Conservation (phyloP, 768 basidiomycete genomes). For the Termitomyces sp. region DNA sequence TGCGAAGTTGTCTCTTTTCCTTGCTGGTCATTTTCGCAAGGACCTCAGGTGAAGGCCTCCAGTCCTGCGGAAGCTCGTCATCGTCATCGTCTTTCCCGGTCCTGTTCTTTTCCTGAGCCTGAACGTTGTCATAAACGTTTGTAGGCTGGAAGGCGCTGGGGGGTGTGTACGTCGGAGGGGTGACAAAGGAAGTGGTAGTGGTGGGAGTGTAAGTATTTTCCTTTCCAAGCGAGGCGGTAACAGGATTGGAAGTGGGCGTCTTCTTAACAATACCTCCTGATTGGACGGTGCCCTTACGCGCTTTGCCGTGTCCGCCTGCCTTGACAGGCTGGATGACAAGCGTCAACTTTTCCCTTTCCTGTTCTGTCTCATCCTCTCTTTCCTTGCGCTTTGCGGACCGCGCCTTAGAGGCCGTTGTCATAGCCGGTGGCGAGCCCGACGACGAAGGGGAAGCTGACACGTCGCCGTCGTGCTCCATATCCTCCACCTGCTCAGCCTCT, state of each 20-base stretch:
- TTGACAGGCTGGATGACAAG: slow-evolving; percentile 55
- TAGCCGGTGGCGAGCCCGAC: slow-evolving; percentile 17
- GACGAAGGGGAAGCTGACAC: slow-evolving; percentile 16
- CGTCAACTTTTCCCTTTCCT: slow-evolving; percentile 36
- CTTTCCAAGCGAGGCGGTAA: slow-evolving; percentile 19
- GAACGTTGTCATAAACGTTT: slow-evolving; percentile 11
- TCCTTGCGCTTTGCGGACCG: slow-evolving; percentile 13
- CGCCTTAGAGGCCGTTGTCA: slow-evolving; percentile 7
- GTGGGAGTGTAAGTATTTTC: slow-evolving; percentile 35
- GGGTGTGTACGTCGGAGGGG: slow-evolving; percentile 18
- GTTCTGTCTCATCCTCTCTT: slow-evolving; percentile 19
- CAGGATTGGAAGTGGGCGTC: slow-evolving; percentile 24
- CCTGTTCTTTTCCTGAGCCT: slow-evolving; percentile 8
- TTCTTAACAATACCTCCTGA: slow-evolving; percentile 76
- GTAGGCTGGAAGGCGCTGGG: slow-evolving; percentile 18
- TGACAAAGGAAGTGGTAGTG: slow-evolving; percentile 12
- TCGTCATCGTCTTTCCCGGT: slow-evolving; percentile 40
- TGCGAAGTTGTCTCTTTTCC: slow-evolving; percentile 93
- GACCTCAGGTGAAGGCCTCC: slow-evolving; percentile 87
- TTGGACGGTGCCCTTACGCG: slow-evolving; percentile 66
- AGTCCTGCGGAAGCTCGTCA: slow-evolving; percentile 67
- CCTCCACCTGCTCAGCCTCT: slow-evolving; percentile 20
- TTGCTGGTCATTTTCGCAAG: slow-evolving; percentile 95
- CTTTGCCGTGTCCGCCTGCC: slow-evolving; percentile 58
- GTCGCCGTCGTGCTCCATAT: slow-evolving; percentile 17